Base-by-base conservation (phyloP, 208 protist species). In the Trichomonas tenax region DNA sequence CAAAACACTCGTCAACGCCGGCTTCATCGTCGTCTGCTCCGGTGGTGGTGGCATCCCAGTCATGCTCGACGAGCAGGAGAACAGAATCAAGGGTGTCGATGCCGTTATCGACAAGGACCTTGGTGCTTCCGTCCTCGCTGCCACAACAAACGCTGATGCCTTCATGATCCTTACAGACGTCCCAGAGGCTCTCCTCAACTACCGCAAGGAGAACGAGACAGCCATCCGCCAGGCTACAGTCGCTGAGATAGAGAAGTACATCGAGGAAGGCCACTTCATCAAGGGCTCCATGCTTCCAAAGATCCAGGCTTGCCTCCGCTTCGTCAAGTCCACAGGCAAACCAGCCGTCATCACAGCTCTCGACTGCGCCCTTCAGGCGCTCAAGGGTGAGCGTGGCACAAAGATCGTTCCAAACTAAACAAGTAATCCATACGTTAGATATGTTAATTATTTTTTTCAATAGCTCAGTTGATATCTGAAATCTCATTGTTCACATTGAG, bases 141-240 rank as follows among this genome's bases (percentile, higher is more conserved):
- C 38, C 10, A 38, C 34, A 21, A 96, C 51, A 23, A 44, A 81
- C 14, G 31, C 93, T 45, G 93, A 96, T 45, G 93, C 51, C 3
- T 81, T 96, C 38, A 96, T 96, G 93, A 96, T 96, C 40, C 49
- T 81, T 82, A 96, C 93, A 81, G 93, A 96, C 34, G 93, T 96
- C 45, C 15, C 63, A 48, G 93, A 63, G 34, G 93, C 51, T 36
- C 38, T 82, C n/a, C 38, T 96, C 46, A 96, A 96, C 49, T 96
- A 45, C 49, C 15, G 49, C 10, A 96, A 96, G 40, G n/a, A 49
- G 23, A 49, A 96, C 15, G 26, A 96, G 63, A 72, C 63, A 46
- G 38, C 15, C 21, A 49, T 96, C 36, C 49, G 51, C 34, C 34
- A 96, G 9, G 51, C 38, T 31, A 81, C 46, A 81, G 93, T 96